Conservation (phyloP, 1,284 basidiomycete species). For the Peniophora sp. region DNA sequence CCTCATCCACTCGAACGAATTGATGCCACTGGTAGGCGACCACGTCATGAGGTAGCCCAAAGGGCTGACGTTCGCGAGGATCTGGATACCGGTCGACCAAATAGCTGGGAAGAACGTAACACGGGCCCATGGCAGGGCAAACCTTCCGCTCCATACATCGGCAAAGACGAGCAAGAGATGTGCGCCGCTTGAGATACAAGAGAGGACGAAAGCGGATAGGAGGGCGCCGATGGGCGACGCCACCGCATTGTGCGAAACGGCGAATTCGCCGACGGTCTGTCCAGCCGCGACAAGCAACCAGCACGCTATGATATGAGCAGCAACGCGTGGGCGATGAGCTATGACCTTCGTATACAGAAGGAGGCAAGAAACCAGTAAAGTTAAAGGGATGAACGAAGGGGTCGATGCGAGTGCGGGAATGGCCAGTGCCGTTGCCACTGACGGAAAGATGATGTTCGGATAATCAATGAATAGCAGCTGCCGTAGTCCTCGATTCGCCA, state of each 20-base stretch:
- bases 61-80: slow-evolving; percentile 44
- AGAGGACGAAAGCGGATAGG: slow-evolving; percentile 31
- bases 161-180: slow-evolving; percentile 32
- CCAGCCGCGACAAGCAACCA: slow-evolving; percentile 38
- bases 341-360: slow-evolving; percentile 42
- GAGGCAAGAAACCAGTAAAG: slow-evolving; percentile 37
- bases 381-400: slow-evolving; percentile 42
- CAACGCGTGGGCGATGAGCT: slow-evolving; percentile 25
- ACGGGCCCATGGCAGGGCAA: slow-evolving; percentile 33
- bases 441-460: slow-evolving; percentile 30
- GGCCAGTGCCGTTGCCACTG: slow-evolving; percentile 27
- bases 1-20: slow-evolving; percentile 56
- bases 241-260: slow-evolving; percentile 46
- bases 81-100: slow-evolving; percentile 57
- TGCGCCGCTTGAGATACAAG: slow-evolving; percentile 34
- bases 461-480: slow-evolving; percentile 25
- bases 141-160: slow-evolving; percentile 22
- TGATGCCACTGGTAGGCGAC: slow-evolving; percentile 47
- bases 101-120: slow-evolving; percentile 56
- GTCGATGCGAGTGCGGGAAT: slow-evolving; percentile 39
- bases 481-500: background rate
- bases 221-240: slow-evolving; percentile 45
- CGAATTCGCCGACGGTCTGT: slow-evolving; percentile 36
- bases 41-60: slow-evolving; percentile 64
- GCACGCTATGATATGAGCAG: slow-evolving; percentile 24